Evolutionary conservation across 768 basidiomycete species (phyloP).

Genomic region (Clathrus columnatus): DNA sequence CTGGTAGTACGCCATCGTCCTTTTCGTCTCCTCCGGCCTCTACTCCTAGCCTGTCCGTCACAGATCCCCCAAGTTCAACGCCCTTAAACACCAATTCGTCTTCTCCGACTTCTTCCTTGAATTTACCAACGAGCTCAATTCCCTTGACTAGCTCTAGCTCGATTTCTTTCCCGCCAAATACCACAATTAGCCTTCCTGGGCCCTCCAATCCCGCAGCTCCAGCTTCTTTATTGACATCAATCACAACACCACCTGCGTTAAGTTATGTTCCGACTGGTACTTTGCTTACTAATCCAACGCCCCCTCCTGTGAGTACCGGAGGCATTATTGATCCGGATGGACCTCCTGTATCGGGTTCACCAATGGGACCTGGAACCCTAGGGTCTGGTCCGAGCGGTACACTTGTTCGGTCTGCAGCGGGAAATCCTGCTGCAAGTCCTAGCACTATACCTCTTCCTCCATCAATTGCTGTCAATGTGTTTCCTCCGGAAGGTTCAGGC

Average conservation of each 20-base stretch:
- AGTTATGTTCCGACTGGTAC: neutral
- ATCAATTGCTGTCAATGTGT: neutral
- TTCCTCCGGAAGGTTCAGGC: too few species aligned
- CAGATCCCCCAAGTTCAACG: too few species aligned
- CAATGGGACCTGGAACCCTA: neutral
- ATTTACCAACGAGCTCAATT: too few species aligned
- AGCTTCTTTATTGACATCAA: neutral
- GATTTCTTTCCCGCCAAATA: neutral
- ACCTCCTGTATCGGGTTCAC: neutral
- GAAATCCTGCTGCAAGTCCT: neutral
- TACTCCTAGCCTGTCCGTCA: neutral
- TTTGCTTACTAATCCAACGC: neutral
- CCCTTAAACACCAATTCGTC: too few species aligned
- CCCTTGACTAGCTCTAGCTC: too few species aligned
- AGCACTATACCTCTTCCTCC: neutral
- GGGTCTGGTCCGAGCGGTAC: neutral
- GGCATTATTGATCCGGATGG: neutral
- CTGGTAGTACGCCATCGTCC: neutral
- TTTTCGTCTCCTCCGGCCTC: neutral
- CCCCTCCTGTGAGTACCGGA: too few species aligned
- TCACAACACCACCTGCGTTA: neutral
- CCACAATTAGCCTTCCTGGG: neutral
- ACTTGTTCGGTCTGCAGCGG: too few species aligned
- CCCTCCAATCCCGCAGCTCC: neutral
- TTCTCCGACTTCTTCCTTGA: too few species aligned